These are phyloP conservation scores for Graphiopsis chlorocephala DNA, from an alignment of 2,329 filamentous ascomycete genomes.

Conservation along the genomic window DNA sequence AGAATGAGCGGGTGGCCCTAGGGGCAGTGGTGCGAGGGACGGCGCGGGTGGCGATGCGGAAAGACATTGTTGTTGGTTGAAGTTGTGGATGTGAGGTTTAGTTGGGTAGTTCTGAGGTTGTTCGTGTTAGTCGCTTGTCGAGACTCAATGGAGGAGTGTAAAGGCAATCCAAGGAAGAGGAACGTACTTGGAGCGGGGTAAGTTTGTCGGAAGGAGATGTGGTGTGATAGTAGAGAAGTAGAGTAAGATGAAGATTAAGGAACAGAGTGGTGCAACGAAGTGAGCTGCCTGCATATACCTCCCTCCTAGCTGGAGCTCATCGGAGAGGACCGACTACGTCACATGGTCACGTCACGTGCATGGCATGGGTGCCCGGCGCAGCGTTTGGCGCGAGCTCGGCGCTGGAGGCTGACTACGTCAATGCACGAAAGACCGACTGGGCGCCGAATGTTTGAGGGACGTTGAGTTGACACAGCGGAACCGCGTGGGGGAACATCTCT, in stretches of 20 bases:
- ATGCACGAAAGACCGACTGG: not conserved
- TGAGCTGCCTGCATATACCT: not conserved
- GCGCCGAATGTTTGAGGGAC: constrained; percentile 5
- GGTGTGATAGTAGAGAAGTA: not conserved
- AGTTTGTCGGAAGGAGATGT: not conserved
- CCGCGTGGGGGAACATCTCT: constrained; percentile 1
- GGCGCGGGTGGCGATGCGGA: constrained; percentile 15
- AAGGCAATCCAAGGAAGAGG: not conserved
- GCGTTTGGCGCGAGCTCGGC: not conserved
- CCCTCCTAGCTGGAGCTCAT: not conserved
- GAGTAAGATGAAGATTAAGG: not conserved
- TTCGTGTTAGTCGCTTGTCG: not conserved
- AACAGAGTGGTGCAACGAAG: not conserved
- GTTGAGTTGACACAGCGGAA: not conserved
- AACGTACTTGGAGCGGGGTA: not conserved
- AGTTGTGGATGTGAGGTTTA: not conserved
- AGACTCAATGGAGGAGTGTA: not conserved
- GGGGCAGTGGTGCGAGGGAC: constrained; percentile 36
- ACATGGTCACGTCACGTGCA: not conserved
- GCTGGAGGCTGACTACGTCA: not conserved
- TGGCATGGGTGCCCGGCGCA: not conserved
- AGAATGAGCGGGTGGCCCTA: constrained; percentile 39
- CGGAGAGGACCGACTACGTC: not conserved
- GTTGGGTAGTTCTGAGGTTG: not conserved
- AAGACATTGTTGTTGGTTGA: constrained; percentile 26